Evolutionary conservation across 306 rosid genomes (phyloP), one percentile per base, ranked within the genome.

Genomic region (Myrica gale): DNA sequence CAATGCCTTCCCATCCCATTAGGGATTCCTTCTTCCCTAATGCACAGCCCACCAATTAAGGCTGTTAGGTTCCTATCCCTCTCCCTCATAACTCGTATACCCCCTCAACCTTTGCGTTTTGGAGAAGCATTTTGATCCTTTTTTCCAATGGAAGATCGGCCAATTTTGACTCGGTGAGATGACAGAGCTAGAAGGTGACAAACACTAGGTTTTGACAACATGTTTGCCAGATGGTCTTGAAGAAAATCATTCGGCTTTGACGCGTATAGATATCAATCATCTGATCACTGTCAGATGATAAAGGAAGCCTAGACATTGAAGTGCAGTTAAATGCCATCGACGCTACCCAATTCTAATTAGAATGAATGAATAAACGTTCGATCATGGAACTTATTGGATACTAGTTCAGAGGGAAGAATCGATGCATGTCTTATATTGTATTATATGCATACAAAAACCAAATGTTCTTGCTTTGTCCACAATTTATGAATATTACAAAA

Each of bases 131-230:
- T 71, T 54, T 54, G 52, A 48, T 39, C 6, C 51, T 54, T 37
- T 51, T 41, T 54, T 72, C 75, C 78, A 78, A 70, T 65, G 73
- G 13, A 81, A 63, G 76, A 74, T 83, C 32, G 79, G 78, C 58
- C 56, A 71, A 81, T 68, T 80, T 87, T 89, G 93, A 89, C 89
- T 79, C 81, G 11, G 46, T 75, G 72, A 83, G 48, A 74, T 37
- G 81, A 83, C 73, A 45, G 74, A 68, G 74, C 86, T 43, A 55
- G 72, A 52, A 73, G 79, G 69, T 54, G 76, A 77, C 61, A 53
- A 58, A 70, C 77, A 74, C 68, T 63, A 69, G 69, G 74, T 66
- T 20, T 73, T 75, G 83, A 74, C 77, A 65, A 63, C 62, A 20
- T 60, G 80, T 69, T 87, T 55, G 65, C 81, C 78, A 80, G 82